Evolutionary conservation across 2,329 filamentous ascomycete genomes (phyloP).

Genomic region (Pseudopyrenochaeta lycopersici): DNA sequence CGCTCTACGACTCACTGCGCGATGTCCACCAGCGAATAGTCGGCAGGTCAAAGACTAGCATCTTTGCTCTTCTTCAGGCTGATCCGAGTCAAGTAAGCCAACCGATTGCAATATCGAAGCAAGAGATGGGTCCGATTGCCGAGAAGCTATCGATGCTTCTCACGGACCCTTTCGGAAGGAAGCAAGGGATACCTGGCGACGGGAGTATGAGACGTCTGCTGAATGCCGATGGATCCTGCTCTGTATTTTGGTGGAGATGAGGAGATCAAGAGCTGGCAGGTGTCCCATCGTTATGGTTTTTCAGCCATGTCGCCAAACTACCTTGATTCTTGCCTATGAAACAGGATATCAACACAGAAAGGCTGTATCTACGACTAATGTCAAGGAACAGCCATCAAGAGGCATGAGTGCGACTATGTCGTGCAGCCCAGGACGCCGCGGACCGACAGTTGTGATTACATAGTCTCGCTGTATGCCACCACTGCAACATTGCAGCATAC

Average conservation of each 20-base stretch:
- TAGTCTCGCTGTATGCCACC: too few relatives aligned
- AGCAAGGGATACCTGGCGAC: constrained; percentile 29
- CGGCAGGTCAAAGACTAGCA: constrained; percentile 45
- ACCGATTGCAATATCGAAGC: constrained; percentile 38
- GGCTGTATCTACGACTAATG: too few relatives aligned
- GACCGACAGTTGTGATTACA: too few relatives aligned
- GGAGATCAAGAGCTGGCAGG: neutral
- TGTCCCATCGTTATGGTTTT: too few relatives aligned
- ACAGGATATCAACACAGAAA: too few relatives aligned
- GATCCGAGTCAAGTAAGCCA: constrained; percentile 36
- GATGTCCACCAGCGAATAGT: constrained; percentile 43
- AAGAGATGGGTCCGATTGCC: constrained; percentile 46
- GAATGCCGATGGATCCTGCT: constrained; percentile 43
- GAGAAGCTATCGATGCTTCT: constrained; percentile 45
- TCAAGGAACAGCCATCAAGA: too few relatives aligned
- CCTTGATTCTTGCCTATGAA: too few relatives aligned
- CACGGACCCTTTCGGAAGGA: constrained; percentile 48
- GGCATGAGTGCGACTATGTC: too few relatives aligned
- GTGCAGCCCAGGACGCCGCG: too few relatives aligned
- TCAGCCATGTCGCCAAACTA: too few relatives aligned
- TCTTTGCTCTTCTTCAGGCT: constrained; percentile 41
- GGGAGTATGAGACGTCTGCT: constrained; percentile 40
- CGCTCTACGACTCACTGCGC: constrained; percentile 44
- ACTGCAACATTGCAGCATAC: too few relatives aligned
- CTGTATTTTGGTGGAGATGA: constrained; percentile 49